Evolutionary conservation across 73 alveolate genomes (phyloP).

Genomic region (Tetrahymena elliotti): DNA sequence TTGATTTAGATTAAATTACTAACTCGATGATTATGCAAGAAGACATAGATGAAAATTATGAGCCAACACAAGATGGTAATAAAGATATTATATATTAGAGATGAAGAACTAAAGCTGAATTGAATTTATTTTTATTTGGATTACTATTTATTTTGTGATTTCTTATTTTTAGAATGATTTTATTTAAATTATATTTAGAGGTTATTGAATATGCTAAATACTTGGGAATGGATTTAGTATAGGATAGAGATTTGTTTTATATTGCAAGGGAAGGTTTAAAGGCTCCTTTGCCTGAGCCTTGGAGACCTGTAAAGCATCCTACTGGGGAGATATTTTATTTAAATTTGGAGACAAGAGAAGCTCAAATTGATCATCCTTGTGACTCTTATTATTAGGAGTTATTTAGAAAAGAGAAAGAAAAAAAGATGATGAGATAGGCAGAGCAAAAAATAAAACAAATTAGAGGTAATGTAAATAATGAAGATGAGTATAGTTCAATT

Average conservation of each 20-base stretch:
- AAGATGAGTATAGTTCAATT: background rate
- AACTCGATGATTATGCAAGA: conserved; percentile 26
- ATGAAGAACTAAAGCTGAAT: background rate
- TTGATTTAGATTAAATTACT: conserved; percentile 12
- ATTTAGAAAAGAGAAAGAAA: background rate
- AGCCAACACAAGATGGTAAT: conserved; percentile 31
- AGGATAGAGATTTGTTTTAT: conserved; percentile 70
- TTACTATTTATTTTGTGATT: background rate
- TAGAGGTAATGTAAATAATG: background rate
- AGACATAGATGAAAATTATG: conserved; percentile 47
- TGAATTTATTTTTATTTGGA: background rate
- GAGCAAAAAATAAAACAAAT: background rate
- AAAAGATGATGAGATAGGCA: background rate
- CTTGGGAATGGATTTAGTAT: conserved; percentile 72
- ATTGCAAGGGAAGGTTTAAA: conserved; percentile 86
- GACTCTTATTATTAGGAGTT: background rate
- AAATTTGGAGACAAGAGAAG: background rate
- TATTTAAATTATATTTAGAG: conserved; percentile 20
- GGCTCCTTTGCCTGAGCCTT: conserved; percentile 79
- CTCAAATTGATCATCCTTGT: background rate
- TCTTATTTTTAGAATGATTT: background rate
- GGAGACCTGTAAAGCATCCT: conserved; percentile 61
- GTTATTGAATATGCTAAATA: conserved; percentile 72
- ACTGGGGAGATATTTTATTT: background rate
- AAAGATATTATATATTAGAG: background rate